Conservation (phyloP, 2,329 filamentous ascomycete species). For the Neoarthrinium moseri region DNA sequence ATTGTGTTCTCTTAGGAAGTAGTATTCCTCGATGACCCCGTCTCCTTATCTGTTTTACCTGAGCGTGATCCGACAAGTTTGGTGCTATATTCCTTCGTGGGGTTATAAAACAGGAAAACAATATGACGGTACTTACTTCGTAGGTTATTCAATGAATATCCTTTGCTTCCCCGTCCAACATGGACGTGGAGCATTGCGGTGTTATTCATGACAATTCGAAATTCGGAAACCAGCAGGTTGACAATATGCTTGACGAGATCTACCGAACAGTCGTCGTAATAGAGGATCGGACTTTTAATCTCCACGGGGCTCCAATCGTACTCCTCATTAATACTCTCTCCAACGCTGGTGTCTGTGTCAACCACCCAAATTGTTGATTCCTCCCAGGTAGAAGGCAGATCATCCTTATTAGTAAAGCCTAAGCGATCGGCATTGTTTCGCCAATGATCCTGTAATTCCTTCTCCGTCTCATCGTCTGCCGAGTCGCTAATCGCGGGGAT, state of each 20-base stretch:
- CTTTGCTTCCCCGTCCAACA: background rate
- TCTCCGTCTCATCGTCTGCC: background rate
- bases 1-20: background rate
- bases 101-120: background rate
- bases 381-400: no score
- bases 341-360: conserved; percentile 2
- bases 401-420: background rate
- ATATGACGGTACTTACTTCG: background rate
- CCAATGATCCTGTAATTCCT: background rate
- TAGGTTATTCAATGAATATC: conserved; percentile 4
- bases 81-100: background rate
- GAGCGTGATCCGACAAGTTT: background rate
- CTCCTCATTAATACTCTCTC: background rate
- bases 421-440: background rate
- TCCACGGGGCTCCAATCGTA: conserved; percentile 2
- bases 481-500: conserved; percentile 8
- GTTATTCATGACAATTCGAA: conserved; percentile 1
- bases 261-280: background rate
- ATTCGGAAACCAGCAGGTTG: conserved; percentile 7
- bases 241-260: background rate
- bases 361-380: conserved; percentile 2
- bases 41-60: no score
- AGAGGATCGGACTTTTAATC: background rate
- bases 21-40: no score
- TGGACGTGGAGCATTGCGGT: conserved; percentile 7